Evolutionary conservation across 164 flowering plant genomes (phyloP).

Genomic region (Pachysandra terminalis): DNA sequence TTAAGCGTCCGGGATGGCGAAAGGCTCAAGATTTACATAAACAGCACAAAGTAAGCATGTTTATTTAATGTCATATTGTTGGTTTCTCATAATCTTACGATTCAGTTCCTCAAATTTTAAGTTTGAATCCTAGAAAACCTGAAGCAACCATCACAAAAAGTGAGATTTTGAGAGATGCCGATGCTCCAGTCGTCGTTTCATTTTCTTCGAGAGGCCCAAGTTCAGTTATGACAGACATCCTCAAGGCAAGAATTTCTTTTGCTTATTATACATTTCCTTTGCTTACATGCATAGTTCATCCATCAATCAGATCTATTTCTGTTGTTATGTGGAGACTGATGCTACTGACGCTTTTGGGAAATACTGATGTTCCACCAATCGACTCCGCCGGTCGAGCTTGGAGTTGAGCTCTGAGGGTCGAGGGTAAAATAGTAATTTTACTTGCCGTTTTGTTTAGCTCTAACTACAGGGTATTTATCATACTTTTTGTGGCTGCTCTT

Average conservation of each 20-base stretch:
- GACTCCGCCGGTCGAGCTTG: no score
- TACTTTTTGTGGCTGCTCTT: no score
- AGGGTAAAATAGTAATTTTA: no score
- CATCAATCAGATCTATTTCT: no score
- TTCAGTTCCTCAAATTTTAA: neutral
- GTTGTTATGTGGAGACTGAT: no score
- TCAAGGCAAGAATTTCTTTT: slow-evolving; percentile 25
- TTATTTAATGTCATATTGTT: neutral
- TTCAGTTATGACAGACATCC: slow-evolving; percentile 26
- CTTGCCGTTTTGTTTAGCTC: no score
- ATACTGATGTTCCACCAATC: no score
- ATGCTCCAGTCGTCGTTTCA: slow-evolving; percentile 35
- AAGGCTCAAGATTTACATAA: neutral
- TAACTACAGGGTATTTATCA: no score
- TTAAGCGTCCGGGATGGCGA: neutral
- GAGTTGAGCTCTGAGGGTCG: no score
- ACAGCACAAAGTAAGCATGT: slow-evolving; percentile 6
- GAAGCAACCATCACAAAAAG: slow-evolving; percentile 25
- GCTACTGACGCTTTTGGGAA: no score
- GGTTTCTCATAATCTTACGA: neutral
- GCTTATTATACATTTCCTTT: neutral
- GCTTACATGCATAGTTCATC: neutral
- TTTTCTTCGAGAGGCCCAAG: slow-evolving; percentile 69
- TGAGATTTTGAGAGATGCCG: slow-evolving; percentile 12
- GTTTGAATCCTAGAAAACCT: neutral